Evolutionary conservation across 345 rosid genomes (phyloP).

Genomic region (Erucastrum elatum): DNA sequence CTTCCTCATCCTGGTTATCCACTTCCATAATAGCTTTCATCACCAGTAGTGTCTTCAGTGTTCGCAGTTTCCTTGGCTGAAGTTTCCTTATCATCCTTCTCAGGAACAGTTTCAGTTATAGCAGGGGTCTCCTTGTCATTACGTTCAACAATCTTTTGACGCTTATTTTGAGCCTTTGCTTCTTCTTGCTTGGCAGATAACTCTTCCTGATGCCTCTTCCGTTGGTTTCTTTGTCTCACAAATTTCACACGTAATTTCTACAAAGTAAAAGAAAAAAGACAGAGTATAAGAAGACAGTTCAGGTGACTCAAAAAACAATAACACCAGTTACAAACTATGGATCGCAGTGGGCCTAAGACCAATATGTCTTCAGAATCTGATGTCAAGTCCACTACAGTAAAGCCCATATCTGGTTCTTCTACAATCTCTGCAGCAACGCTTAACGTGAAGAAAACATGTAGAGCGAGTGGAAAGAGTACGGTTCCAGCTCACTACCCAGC

Average conservation of each 20-base stretch:
- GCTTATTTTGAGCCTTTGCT: conserved; percentile 49
- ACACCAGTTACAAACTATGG: conserved; percentile 27
- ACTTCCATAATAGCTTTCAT: conserved; percentile 42
- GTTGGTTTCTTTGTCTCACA: conserved; percentile 67
- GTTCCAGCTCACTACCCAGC: too few species aligned
- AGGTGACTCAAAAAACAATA: conserved; percentile 5
- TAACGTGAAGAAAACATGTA: too few species aligned
- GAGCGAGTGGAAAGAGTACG: too few species aligned
- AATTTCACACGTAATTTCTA: conserved; percentile 72
- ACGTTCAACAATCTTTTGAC: conserved; percentile 44
- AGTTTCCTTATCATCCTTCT: conserved; percentile 44
- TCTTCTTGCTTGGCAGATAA: conserved; percentile 46
- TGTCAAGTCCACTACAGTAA: too few species aligned
- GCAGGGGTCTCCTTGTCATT: conserved; percentile 40
- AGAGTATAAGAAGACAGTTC: conserved; percentile 1
- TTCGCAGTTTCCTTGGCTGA: conserved; percentile 39
- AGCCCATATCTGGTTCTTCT: too few species aligned
- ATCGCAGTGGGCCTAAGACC: too few species aligned
- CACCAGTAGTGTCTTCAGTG: conserved; percentile 20
- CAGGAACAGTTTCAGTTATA: conserved; percentile 39
- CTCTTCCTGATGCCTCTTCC: conserved; percentile 74
- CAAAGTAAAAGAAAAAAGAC: background rate
- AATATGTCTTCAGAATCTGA: too few species aligned
- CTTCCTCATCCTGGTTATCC: conserved; percentile 44
- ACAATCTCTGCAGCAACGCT: too few species aligned